Base-by-base conservation (phyloP, 495 filamentous ascomycete genomes). In the Lasiosphaeris hirsuta region DNA sequence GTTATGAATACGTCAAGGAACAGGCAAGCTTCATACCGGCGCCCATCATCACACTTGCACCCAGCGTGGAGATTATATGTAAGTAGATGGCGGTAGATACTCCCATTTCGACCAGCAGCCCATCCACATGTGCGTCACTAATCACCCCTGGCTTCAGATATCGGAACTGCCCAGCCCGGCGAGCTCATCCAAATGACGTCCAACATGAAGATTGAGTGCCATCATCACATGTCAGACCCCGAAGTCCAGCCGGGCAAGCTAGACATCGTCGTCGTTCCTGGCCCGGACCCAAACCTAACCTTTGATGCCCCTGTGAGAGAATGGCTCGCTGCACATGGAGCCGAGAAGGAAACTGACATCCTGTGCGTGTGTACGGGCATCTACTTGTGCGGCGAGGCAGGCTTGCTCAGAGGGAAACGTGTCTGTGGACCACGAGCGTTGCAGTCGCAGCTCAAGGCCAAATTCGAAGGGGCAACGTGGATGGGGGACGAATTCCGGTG, bases 361-460 rank as follows among this genome's bases (percentile, higher is more conserved):
- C 59, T 85, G 57, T 74, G 74, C 57, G 68, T 86, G 13, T 86
- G 83, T 69, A 80, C 80, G 1, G 83, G 79, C 6, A 73, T 79
- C 9, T 69, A 76, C 33, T 15, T 81, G 1, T 72, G 75, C 18
- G 81, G 75, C 10, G 67, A 75, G 15, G 76, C 80, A 0, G 83
- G 83, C 0, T 52, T 86, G 10, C 56, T 80, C 7, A 72, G 74
- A 49, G 81, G 78, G 0, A 74, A 68, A 57, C 64, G 58, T 13
- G 78, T 69, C 0, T 81, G 81, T 10, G 81, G 80, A 7, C 84
- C 84, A 0, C 64, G 81, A 15, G 65, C 69, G 2, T n/a, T 84
- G 45, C 71, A 85, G 56, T 66, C 70, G 1, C 40, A 62, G 14
- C 63, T 86, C 47, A 65, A 57, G 45, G 63, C 70, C 37, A 68